Percentiles rank a stretch among this genome's conserved stretches.
phyloP scores from a whole-genome alignment of 78 protist species.

The Pigoraptor vietnamica region DNA sequence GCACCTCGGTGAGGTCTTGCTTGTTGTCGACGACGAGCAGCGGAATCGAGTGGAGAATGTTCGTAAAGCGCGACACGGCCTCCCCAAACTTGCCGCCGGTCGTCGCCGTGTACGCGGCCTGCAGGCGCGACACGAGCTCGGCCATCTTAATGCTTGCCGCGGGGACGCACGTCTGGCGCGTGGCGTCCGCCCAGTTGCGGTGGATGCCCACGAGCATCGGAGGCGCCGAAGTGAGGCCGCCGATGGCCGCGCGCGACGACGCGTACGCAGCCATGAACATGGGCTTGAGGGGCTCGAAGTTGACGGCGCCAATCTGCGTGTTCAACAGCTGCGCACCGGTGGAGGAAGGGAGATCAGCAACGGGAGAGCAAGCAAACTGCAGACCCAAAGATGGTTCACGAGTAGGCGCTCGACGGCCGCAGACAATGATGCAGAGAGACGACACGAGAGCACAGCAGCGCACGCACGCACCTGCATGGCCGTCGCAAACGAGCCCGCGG shows the following conservation, averaged over 20 bases:
- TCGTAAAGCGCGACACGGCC: constrained; percentile 48
- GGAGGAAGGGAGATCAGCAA: too few species aligned
- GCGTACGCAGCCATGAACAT: constrained; percentile 39
- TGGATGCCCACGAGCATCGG: not conserved
- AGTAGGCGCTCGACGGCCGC: too few species aligned
- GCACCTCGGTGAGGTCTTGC: constrained; percentile 43
- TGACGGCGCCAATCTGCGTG: constrained; percentile 75
- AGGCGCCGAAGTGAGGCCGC: not conserved
- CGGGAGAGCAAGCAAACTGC: too few species aligned
- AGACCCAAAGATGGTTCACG: too few species aligned
- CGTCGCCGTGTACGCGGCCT: constrained; percentile 59
- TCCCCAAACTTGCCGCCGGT: constrained; percentile 79
- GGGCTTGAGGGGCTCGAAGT: constrained; percentile 79
- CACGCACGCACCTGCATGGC: too few species aligned
- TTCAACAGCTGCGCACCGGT: constrained; percentile 34
- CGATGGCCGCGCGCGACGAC: constrained; percentile 13
- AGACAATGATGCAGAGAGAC: too few species aligned
- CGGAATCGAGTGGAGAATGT: constrained; percentile 35
- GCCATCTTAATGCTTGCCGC: not conserved
- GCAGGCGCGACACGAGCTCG: not conserved
- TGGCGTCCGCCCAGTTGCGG: constrained; percentile 38
- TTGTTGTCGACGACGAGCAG: constrained; percentile 37
- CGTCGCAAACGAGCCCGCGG: constrained; percentile 92
- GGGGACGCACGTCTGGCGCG: not conserved
- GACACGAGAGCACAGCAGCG: too few species aligned